Evolutionary conservation across 1,284 basidiomycete genomes (phyloP), one percentile per base, ranked within the genome.

Genomic region (Xerocomus minutiporus): DNA sequence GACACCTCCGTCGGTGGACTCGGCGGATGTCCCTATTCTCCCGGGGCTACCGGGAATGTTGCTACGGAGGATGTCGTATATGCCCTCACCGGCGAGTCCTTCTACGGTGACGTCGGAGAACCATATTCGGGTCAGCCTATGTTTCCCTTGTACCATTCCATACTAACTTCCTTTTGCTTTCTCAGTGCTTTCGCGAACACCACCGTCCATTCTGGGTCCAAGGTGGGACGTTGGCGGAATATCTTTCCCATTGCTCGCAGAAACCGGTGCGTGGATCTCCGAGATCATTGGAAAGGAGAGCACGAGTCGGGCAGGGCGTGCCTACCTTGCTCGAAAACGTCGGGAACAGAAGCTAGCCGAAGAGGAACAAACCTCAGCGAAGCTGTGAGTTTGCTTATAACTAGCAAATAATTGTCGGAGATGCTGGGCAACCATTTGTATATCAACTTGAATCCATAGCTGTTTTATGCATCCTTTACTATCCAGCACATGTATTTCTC

Each of bases 21-120:
- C 0, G 95, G 95, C 2, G 93, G 94, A 12, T 97, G 95, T 64
- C 94, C 95, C 1, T 98, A 94, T 71, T 93, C 93, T 0, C 95
- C 95, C 0, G 94, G 94, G 1, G 93, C 93, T 5, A 94, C 91
- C 0, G 93, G 93, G n/a, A 95, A 95, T 61, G 89, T 94, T 26
- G 86, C 91, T 0, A 95, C 92, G 0, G 93, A 96, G 65, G 92
- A 94, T 60, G 83, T 96, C 0, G 76, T 97, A 3, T 93, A 96
- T 60, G 88, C 90, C 0, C 77, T 97, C 5, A 81, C 84, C 46
- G 82, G 77, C 25, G 65, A 69, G 40, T 55, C 52, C 20, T 29
- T 58, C 28, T 62, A 58, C 9, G 57, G 57, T 12, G 48, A 58
- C 5, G 51, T 62, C 6, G 57, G 55, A 34, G 68, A 69, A 40